Evolutionary conservation across 495 filamentous ascomycete genomes (phyloP).

Genomic region (Xylaria bambusicola): DNA sequence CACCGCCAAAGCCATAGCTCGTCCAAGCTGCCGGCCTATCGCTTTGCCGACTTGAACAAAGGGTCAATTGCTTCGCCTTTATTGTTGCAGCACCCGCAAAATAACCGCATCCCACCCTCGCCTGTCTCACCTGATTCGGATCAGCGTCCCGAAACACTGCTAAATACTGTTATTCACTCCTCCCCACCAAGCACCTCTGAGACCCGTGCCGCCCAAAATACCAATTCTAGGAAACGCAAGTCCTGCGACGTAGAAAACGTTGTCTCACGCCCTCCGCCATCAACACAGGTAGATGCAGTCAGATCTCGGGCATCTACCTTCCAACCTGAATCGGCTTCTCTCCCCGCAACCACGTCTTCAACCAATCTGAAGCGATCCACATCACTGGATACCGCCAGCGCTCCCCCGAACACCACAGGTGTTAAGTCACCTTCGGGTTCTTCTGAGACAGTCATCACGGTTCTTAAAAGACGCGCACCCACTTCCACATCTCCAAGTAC

Average conservation of each 20-base stretch:
- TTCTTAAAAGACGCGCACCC: conserved; percentile 29
- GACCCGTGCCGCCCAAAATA: conserved; percentile 25
- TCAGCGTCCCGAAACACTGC: conserved; percentile 33
- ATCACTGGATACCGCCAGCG: conserved; percentile 39
- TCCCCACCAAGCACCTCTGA: conserved; percentile 9
- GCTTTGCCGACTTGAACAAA: conserved; percentile 51
- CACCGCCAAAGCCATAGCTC: conserved; percentile 53
- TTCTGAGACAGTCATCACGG: conserved; percentile 23
- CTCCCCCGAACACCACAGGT: conserved; percentile 24
- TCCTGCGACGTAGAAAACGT: not conserved
- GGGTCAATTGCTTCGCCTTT: conserved; percentile 36
- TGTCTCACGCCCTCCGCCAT: conserved; percentile 29
- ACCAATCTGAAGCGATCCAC: conserved; percentile 41
- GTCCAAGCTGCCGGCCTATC: conserved; percentile 52
- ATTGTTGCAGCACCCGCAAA: conserved; percentile 37
- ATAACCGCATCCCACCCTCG: conserved; percentile 37
- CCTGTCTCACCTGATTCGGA: conserved; percentile 39
- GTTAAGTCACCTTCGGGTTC: conserved; percentile 25
- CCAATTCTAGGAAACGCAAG: not conserved
- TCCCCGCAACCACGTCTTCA: conserved; percentile 27
- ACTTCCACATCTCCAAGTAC: conserved; percentile 24
- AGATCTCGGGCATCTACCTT: conserved; percentile 44
- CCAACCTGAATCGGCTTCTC: conserved; percentile 23
- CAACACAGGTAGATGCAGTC: conserved; percentile 26
- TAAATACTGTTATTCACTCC: conserved; percentile 34